Base-by-base conservation (phyloP, 2,329 filamentous ascomycete genomes). In the Elsinoe batatas region DNA sequence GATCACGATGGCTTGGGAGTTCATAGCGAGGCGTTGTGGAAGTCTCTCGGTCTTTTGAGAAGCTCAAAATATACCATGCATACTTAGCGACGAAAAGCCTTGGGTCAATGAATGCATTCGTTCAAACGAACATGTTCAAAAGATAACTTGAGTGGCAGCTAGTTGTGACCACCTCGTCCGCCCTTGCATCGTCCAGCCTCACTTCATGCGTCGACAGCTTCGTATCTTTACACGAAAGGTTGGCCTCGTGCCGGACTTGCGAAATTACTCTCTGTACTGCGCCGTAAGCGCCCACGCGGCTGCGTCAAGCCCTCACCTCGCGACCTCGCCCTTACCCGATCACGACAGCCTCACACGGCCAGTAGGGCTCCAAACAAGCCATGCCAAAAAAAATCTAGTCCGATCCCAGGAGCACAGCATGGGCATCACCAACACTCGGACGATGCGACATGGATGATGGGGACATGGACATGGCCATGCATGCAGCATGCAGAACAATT, bases 1-100 rank as follows among this genome's bases (percentile, higher is more conserved):
- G 7, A 18, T 30, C 15, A 40, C 17, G 26, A 38, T 38, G 18
- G 49, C 33, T 49, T 49, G 20, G 32, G 7, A 13, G 20, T 18
- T 49, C 44, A 49, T 26, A 49, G 44, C 44, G 32, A 15, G 44
- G 44, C 44, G 44, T 49, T 49, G 26, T 33, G 26, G 44, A 17
- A 44, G 40, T 44, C 26, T 44, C 40, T 44, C 40, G 13, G 5
- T 13, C n/a, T n/a, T 13, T 3, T 18, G 26, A 13, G 26, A 44
- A n/a, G 40, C 40, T 43, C 17, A 17, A 43, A 10, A 13, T 44
- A 26, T 44, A 30, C 26, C 18, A 10, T 44, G 40, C 40, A 44
- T 44, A 44, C 40, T 44, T 44, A 26, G 40, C 40, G 40, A 44
- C 17, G 20, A 10, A 44, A 44, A 44, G 13, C 20, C 40, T 22